Evolutionary conservation across 2,329 filamentous ascomycete genomes (phyloP).

Genomic region (Plenodomus tracheiphilus): DNA sequence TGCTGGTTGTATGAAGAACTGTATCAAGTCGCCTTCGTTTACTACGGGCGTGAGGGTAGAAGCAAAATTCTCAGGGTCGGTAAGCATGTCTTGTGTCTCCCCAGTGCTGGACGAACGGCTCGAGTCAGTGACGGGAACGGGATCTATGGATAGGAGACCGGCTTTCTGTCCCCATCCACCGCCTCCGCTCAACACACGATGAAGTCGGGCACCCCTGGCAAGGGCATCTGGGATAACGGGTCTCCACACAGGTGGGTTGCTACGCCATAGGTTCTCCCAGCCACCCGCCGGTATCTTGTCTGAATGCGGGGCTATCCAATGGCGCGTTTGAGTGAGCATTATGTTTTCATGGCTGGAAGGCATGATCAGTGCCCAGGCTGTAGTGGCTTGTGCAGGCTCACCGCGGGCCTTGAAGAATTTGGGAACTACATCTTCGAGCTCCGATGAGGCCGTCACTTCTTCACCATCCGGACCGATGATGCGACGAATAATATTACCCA

Average conservation of each 20-base stretch:
- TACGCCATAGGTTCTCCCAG: slow-evolving; percentile 25
- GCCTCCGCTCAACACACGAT: slow-evolving; percentile 70
- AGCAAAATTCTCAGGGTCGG: slow-evolving; percentile 33
- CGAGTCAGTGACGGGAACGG: slow-evolving; percentile 38
- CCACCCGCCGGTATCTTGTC: slow-evolving; percentile 2
- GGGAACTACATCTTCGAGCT: slow-evolving; percentile 69
- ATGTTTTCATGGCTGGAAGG: slow-evolving; percentile 44
- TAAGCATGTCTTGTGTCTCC: slow-evolving; percentile 7
- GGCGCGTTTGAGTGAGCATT: no score
- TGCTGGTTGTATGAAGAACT: slow-evolving; percentile 38
- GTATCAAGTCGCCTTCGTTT: slow-evolving; percentile 64
- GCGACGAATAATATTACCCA: slow-evolving; percentile 78
- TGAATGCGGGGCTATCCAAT: no score
- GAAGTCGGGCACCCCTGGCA: slow-evolving; percentile 45
- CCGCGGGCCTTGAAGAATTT: slow-evolving; percentile 55
- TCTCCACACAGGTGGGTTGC: slow-evolving; percentile 24
- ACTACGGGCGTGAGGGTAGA: slow-evolving; percentile 60
- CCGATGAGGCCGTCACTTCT: slow-evolving; percentile 66
- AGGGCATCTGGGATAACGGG: slow-evolving; percentile 24
- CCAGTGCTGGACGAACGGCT: background rate
- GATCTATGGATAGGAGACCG: slow-evolving; percentile 77
- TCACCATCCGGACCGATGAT: slow-evolving; percentile 54
- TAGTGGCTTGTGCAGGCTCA: slow-evolving; percentile 54
- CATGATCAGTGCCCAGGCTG: slow-evolving; percentile 74
- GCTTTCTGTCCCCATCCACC: slow-evolving; percentile 84